A percentile compares a stretch with the other conserved stretches of the same genome.
These are phyloP conservation scores for Ramularia collo-cygni DNA, from an alignment of 2,329 filamentous ascomycete genomes.

Conservation along the genomic window DNA sequence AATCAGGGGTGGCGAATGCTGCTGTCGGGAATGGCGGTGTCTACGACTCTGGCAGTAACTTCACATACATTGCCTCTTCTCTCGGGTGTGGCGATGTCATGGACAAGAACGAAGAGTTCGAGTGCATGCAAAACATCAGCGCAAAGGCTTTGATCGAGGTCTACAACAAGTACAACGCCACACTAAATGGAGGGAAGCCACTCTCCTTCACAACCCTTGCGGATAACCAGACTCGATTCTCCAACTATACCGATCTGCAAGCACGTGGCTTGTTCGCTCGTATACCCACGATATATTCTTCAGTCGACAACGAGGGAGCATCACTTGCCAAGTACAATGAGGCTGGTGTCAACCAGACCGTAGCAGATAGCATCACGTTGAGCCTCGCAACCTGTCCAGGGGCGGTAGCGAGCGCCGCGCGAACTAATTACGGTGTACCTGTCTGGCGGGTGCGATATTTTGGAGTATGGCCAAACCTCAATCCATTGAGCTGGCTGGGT, in stretches of 20 bases:
- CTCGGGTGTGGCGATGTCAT: slow-evolving; percentile 8
- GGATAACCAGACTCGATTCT: slow-evolving; percentile 14
- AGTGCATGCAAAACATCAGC: slow-evolving; percentile 11
- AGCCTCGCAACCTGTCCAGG: slow-evolving; percentile 33
- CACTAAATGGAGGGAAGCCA: slow-evolving; percentile 4
- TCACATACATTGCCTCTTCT: slow-evolving; percentile 9
- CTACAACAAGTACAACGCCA: slow-evolving; percentile 12
- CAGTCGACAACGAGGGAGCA: slow-evolving; percentile 11
- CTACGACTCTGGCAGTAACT: slow-evolving; percentile 9
- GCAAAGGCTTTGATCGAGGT: slow-evolving; percentile 10
- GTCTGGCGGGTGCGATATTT: slow-evolving; percentile 26
- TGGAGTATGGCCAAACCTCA: slow-evolving; percentile 20
- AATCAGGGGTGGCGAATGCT: slow-evolving; percentile 25
- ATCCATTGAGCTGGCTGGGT: slow-evolving; percentile 18
- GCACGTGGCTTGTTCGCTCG: slow-evolving; percentile 10
- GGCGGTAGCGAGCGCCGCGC: slow-evolving; percentile 33
- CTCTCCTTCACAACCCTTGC: slow-evolving; percentile 6
- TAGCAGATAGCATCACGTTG: slow-evolving; percentile 3
- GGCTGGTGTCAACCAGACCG: slow-evolving; percentile 10
- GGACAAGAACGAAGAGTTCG: slow-evolving; percentile 4
- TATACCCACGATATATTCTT: slow-evolving; percentile 8
- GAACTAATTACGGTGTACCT: slow-evolving; percentile 25
- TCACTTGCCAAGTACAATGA: slow-evolving; percentile 8
- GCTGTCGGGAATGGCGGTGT: slow-evolving; percentile 22
- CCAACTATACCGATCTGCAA: slow-evolving; percentile 12